Base-by-base conservation (phyloP, 495 filamentous ascomycete genomes). In the Bryoglossum gracile region DNA sequence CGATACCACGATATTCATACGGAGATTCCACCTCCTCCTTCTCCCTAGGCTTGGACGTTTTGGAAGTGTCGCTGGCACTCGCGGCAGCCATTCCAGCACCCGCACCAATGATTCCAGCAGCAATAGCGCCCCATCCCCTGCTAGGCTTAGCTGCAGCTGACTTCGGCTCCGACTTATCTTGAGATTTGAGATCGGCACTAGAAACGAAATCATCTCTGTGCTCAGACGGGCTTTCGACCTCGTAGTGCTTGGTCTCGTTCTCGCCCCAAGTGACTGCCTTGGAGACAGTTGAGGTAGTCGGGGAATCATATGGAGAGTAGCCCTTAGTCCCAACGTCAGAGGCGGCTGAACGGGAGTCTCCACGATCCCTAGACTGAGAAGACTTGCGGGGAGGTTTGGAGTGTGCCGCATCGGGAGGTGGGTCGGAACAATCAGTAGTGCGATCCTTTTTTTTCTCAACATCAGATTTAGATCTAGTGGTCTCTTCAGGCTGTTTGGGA, bases 231-330 rank as follows among this genome's bases (percentile, higher is more conserved):
- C 70, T 75, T 41, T 74, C 74, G 14, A 76, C 68, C 21, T 80
- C 76, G 26, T 75, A 80, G 57, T 77, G 77, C 43, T 80, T 75
- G 4, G 75, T 82, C 48, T 77, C 65, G 51, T 78, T 77, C 33
- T 79, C 67, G 24, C 77, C 77, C 79, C 78, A 82, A 8, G 71
- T 78, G 8, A 82, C 69, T 41, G 55, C 75, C 24, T 76, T 76
- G 13, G 72, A 71, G n/a, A 65, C 62, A 25, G 70, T 59, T 10
- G 59, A 58, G 19, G 48, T 2, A 19, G 59, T 54, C 36, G 55
- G 52, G 3, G 55, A 57, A 2, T 37, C 6, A 5, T 30, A 4
- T 3, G 54, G 33, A 22, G 34, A 39, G 18, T 50, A 35, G 8
- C 44, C 45, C 25, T 41, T 45, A 3, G 46, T 25, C 11, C 39